Evolutionary conservation across 2,329 filamentous ascomycete species (phyloP).

Genomic region (Metarhizium sp.): DNA sequence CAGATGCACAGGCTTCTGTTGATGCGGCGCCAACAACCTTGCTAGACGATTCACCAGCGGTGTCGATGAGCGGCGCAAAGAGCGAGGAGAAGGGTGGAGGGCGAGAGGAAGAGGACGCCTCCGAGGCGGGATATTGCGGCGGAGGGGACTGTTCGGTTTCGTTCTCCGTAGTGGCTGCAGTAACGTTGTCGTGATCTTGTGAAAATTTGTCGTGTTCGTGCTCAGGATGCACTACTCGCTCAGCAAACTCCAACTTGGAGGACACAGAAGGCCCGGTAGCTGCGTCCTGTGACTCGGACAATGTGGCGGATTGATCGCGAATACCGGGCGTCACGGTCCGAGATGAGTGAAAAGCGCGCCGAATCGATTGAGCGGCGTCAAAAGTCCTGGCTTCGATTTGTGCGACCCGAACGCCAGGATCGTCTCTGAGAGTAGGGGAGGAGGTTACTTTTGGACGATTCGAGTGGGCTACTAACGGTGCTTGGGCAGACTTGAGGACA

Average conservation of each 20-base stretch:
- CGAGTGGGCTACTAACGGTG: not conserved
- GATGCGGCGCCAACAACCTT: slow-evolving; percentile 20
- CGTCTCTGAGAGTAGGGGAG: not conserved
- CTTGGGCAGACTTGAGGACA: not conserved
- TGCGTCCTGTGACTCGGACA: slow-evolving; percentile 26
- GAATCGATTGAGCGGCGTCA: not conserved
- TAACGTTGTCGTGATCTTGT: slow-evolving; percentile 13
- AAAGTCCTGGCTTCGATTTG: not conserved
- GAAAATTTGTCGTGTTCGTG: slow-evolving; percentile 12
- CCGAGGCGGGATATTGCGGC: slow-evolving; percentile 49
- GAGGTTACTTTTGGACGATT: not conserved
- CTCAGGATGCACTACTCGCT: slow-evolving; percentile 18
- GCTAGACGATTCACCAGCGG: slow-evolving; percentile 21
- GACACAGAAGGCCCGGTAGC: slow-evolving; percentile 25
- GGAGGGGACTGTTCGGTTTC: slow-evolving; percentile 40
- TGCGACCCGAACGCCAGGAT: not conserved
- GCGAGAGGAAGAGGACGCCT: slow-evolving; percentile 38
- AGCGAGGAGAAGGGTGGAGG: slow-evolving; percentile 54
- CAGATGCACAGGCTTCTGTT: slow-evolving; percentile 21
- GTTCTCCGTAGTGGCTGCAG: slow-evolving; percentile 13
- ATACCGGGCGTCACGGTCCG: slow-evolving; percentile 10
- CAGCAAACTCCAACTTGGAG: slow-evolving; percentile 20
- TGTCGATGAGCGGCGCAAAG: slow-evolving; percentile 34
- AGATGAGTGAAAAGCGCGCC: not conserved
- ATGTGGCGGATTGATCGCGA: slow-evolving; percentile 24